A percentile compares a stretch with the other conserved stretches of the same genome.
Conservation (phyloP, 352 stramenopile species). For the Hyaloperonospora brassicae region DNA sequence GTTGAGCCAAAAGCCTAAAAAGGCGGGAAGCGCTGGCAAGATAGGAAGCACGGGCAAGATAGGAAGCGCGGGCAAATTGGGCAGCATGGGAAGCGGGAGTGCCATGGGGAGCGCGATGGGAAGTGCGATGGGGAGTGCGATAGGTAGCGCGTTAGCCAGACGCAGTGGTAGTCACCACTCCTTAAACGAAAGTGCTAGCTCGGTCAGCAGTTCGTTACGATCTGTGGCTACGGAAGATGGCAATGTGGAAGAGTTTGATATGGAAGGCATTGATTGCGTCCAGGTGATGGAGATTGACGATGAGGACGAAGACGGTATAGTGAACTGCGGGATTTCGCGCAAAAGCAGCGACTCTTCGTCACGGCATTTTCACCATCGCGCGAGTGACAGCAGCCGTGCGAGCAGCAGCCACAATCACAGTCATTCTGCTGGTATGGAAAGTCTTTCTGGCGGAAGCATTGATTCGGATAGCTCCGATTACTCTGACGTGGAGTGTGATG, state of each 20-base stretch:
- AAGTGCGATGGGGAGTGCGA: slow-evolving; percentile 5
- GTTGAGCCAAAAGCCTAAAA: slow-evolving; percentile 33
- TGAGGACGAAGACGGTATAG: slow-evolving; percentile 57
- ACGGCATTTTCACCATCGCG: slow-evolving; percentile 28
- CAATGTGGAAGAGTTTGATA: slow-evolving; percentile 47
- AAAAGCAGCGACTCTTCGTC: slow-evolving; percentile 32
- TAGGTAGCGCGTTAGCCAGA: slow-evolving; percentile 22
- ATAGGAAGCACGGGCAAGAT: too few species aligned
- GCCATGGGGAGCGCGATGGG: background rate
- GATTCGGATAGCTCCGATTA: slow-evolving; percentile 66
- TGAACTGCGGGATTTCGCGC: slow-evolving; percentile 28
- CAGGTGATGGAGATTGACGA: slow-evolving; percentile 69
- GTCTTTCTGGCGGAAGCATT: slow-evolving; percentile 29
- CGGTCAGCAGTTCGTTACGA: slow-evolving; percentile 41
- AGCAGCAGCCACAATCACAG: slow-evolving; percentile 31
- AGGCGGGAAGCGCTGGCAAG: slow-evolving; percentile 20
- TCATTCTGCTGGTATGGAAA: slow-evolving; percentile 21
- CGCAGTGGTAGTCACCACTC: slow-evolving; percentile 35
- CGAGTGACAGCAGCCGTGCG: slow-evolving; percentile 25
- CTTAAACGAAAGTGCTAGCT: slow-evolving; percentile 33
- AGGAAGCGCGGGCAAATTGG: slow-evolving; percentile 10
- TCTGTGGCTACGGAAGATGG: slow-evolving; percentile 31
- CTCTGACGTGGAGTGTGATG: slow-evolving; percentile 73
- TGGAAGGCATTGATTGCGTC: slow-evolving; percentile 71
- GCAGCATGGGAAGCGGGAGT: slow-evolving; percentile 11